Evolutionary conservation across 495 filamentous ascomycete genomes (phyloP), one percentile per base, ranked within the genome.

Genomic region (Penicillium chermesinum): DNA sequence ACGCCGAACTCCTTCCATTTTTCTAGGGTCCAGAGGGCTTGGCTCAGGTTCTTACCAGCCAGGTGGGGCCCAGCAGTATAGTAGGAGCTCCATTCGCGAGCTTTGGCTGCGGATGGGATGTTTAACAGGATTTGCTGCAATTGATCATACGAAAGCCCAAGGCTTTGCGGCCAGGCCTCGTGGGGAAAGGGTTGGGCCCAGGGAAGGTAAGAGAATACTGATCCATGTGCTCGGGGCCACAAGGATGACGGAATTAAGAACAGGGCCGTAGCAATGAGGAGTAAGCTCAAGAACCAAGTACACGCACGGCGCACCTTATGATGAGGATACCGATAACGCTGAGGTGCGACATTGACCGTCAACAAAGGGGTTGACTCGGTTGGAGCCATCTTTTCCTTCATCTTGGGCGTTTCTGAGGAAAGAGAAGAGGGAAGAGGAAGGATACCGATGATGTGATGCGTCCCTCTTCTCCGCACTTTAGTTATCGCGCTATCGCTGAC

Each of bases 51-150:
- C 74, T 88, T 86, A 10, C 93, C 93, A 0, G 85, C 88, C 22
- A 98, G 72, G 73, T 98, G 93, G 1, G 87, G 79, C 0, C 93
- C 93, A 1, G 83, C 67, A 0, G 93, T 95, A 56, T 97, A 97
- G 67, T 96, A 97, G 50, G 78, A 69, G 60, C 86, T 91, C 89
- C 89, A 96, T 65, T 94, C 83, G 46, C 78, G 72, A 6, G 80
- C 82, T 57, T 83, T 84, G 20, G 77, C 71, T 37, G 79, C 76
- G 22, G 80, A 80, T 0, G 91, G 91, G 1, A 85, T 90, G 10
- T 80, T 71, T 18, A 83, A 66, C 42, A 96, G 70, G 34, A 95
- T 79, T 13, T 75, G 65, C 50, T 85, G 77, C 16, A 96, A 79
- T 48, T 89, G 76, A 35, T 82, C 71, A 58, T 82, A 88, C 30